Evolutionary conservation across 441 rosid genomes (phyloP).

Genomic region (Erodium trifolium): DNA sequence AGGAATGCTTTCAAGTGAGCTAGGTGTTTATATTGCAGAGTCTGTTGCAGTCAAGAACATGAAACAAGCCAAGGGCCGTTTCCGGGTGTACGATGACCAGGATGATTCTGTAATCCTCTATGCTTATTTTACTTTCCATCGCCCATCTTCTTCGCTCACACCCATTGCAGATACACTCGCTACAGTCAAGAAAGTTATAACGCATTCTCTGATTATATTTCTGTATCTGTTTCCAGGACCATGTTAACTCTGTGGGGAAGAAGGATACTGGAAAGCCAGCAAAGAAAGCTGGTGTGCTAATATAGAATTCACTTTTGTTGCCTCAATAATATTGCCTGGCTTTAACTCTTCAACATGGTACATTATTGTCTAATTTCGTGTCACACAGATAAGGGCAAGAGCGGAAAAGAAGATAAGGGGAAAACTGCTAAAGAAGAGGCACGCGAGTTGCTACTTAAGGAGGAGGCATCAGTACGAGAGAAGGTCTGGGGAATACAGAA

Average conservation of each 20-base stretch:
- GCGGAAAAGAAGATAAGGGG: background rate
- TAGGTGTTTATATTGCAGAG: conserved; percentile 87
- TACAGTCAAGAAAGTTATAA: background rate
- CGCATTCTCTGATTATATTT: conserved; percentile 12
- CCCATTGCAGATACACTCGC: background rate
- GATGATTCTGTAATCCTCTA: conserved; percentile 41
- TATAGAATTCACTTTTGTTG: conserved; percentile 16
- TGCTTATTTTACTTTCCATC: conserved; percentile 10
- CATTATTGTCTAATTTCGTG: conserved; percentile 14
- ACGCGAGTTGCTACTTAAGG: conserved; percentile 80
- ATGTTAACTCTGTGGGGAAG: conserved; percentile 41
- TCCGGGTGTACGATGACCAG: conserved; percentile 44
- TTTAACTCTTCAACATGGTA: background rate
- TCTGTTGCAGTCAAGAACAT: conserved; percentile 58
- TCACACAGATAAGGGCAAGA: conserved; percentile 53
- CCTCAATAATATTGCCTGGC: conserved; percentile 5
- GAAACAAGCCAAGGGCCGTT: conserved; percentile 58
- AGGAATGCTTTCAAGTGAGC: conserved; percentile 84
- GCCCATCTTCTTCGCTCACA: background rate
- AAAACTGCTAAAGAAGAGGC: conserved; percentile 98
- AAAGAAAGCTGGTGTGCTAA: conserved; percentile 66
- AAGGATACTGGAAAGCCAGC: conserved; percentile 56
- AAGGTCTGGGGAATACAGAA: conserved; percentile 57
- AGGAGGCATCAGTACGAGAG: conserved; percentile 76
- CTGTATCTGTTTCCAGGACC: conserved; percentile 35